Base-by-base conservation (phyloP, 768 basidiomycete genomes). In the Neoboletus subvelutipes region DNA sequence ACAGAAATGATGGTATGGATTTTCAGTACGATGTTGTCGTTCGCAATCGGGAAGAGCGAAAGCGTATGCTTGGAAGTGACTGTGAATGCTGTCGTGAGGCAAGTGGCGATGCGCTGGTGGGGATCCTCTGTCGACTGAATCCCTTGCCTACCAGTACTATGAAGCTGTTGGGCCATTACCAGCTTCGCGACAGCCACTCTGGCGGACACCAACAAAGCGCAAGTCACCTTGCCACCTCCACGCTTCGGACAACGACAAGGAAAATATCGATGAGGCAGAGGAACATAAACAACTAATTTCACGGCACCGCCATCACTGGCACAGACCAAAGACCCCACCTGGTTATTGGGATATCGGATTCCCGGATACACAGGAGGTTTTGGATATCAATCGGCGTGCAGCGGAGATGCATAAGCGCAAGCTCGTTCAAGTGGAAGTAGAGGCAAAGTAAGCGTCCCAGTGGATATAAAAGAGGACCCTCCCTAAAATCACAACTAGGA, bases 301-400 rank as follows among this genome's bases (percentile, higher is more conserved):
- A 37, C 78, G 86, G 31, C 90, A 92, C 69, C 79, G 88, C 17
- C 79, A 85, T 56, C 79, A 85, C 20, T 92, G 88, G 90, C 78
- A 77, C 29, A 78, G 83, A 45, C 78, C 85, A 1, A 80, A 77
- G 49, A 94, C 92, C 2, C 94, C 94, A 12, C 92, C 92, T 1
- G 85, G 84, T 17, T 96, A 91, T 72, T 95, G 93, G 91, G 79
- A 87, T 54, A 94, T 95, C 55, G 92, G 89, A 1, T 95, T 98
- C 68, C 94, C 94, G 1, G 77, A 79, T 61, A 94, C 94, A 4
- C 94, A 95, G 70, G 84, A 92, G 66, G 86, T 84, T 17, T 80
- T 77, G 45, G 79, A 79, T 52, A 94, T 96, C 64, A 96, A 96
- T 69, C 73, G 76, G 57, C 75, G 75, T 55, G 94, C 94, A 10